Conservation (phyloP, 192 early-diverging fungal genomes). For the Umbelopsis ramanniana region DNA sequence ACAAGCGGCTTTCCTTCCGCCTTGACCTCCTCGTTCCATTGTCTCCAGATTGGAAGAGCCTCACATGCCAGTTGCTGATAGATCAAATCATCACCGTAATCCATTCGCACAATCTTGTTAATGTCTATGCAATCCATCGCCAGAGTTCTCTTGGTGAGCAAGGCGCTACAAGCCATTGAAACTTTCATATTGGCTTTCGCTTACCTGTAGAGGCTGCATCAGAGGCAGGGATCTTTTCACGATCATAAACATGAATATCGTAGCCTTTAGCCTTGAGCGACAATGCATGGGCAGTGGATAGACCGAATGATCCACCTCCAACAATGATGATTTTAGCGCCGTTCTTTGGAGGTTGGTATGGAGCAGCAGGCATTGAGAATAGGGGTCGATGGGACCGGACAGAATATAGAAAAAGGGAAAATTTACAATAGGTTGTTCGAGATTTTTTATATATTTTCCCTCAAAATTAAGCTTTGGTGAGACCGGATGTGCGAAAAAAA, state of each 20-base stretch:
- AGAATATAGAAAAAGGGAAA: background rate
- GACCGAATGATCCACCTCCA: conserved; percentile 44
- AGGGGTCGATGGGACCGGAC: background rate
- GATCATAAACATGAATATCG: conserved; percentile 37
- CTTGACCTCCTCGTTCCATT: conserved; percentile 34
- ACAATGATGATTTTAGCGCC: conserved; percentile 43
- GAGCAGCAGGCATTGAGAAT: background rate
- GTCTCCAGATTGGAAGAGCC: conserved; percentile 30
- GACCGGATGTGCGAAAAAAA: conserved; percentile 6
- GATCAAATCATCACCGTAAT: conserved; percentile 31
- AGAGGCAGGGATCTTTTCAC: conserved; percentile 33
- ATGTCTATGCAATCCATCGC: conserved; percentile 28
- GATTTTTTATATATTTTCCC: too few species aligned
- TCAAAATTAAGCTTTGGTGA: too few species aligned
- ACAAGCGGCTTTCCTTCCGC: conserved; percentile 3
- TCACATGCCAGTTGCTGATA: conserved; percentile 32
- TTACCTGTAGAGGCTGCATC: conserved; percentile 47
- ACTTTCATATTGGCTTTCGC: background rate
- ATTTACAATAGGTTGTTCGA: background rate
- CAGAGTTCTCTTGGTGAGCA: background rate
- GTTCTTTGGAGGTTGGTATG: conserved; percentile 18
- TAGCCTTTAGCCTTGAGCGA: conserved; percentile 26
- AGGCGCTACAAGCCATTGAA: too few species aligned
- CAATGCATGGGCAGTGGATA: conserved; percentile 40
- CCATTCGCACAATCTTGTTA: conserved; percentile 40